These are phyloP conservation scores for Chlamydomonas sp. DNA, from an alignment of 139 green algal genomes.

Conservation along the genomic window DNA sequence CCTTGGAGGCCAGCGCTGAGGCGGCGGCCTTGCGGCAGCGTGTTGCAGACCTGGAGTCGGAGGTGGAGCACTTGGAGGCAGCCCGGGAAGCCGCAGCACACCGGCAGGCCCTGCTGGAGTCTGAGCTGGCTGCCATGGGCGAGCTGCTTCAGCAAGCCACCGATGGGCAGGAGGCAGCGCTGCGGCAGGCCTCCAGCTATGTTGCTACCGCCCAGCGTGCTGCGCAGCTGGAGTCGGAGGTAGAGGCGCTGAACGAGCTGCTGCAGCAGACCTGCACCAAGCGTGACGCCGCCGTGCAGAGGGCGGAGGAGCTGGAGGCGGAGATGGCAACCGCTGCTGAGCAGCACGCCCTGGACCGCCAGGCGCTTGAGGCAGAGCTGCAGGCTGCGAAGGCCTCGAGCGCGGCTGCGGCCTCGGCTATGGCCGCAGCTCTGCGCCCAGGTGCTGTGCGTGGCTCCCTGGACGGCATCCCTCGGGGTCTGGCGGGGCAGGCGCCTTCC, in stretches of 20 bases:
- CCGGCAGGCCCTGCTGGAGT: not conserved
- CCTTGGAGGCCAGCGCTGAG: too few relatives aligned
- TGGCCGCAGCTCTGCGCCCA: not conserved
- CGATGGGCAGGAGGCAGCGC: not conserved
- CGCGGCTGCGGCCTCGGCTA: not conserved
- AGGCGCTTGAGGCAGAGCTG: not conserved
- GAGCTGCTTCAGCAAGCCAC: too few relatives aligned
- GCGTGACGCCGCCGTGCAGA: slow-evolving; percentile 7
- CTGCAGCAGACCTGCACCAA: not conserved
- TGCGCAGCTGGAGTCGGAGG: not conserved
- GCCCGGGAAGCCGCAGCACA: not conserved
- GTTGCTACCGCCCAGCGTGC: not conserved
- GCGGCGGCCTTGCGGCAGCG: too few relatives aligned
- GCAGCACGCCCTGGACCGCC: not conserved
- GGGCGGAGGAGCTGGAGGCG: not conserved
- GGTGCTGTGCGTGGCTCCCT: not conserved
- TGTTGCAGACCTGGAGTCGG: too few relatives aligned
- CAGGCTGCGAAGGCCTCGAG: not conserved
- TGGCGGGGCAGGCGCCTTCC: not conserved
- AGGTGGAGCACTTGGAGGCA: not conserved
- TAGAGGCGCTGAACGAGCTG: slow-evolving; percentile 6
- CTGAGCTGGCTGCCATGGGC: not conserved
- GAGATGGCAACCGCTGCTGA: not conserved
- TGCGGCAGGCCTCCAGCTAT: too few relatives aligned
- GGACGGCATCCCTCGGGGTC: not conserved